A percentile compares a stretch with the other conserved stretches of the same genome.
Conservation (phyloP, 768 basidiomycete genomes). For the Harrya chromipes region DNA sequence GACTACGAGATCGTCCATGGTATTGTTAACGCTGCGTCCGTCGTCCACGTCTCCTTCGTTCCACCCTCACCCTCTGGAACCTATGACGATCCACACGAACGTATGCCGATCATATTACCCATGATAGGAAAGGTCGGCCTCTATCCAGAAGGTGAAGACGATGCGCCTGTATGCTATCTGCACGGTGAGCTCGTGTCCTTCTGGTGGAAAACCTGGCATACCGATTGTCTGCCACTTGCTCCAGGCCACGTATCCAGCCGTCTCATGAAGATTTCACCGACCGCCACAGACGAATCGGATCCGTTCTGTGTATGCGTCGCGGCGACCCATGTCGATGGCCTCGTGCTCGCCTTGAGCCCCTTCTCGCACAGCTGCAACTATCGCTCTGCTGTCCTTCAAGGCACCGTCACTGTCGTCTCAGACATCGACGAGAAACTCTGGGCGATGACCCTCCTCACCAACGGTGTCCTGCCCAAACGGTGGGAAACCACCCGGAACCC, state of each 20-base stretch:
- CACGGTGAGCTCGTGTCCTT: conserved; percentile 14
- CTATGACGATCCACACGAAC: conserved; percentile 10
- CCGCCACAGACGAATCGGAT: background rate
- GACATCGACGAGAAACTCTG: conserved; percentile 23
- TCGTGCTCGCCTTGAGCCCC: conserved; percentile 22
- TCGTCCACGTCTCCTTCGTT: conserved; percentile 24
- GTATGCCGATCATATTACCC: conserved; percentile 21
- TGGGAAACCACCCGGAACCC: conserved; percentile 22
- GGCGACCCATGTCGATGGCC: conserved; percentile 24
- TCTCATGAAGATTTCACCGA: conserved; percentile 23
- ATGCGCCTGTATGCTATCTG: conserved; percentile 17
- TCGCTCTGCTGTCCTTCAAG: conserved; percentile 24
- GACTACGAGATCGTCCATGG: conserved; percentile 21
- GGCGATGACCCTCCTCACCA: conserved; percentile 22
- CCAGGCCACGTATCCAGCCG: conserved; percentile 23
- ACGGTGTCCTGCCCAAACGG: conserved; percentile 20
- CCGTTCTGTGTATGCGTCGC: conserved; percentile 22
- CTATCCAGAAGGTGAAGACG: conserved; percentile 11
- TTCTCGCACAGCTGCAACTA: conserved; percentile 28
- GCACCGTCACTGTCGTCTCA: conserved; percentile 12
- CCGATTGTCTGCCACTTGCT: background rate
- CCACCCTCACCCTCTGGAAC: conserved; percentile 13
- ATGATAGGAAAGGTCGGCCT: conserved; percentile 25
- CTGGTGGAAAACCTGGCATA: background rate
- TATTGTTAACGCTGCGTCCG: conserved; percentile 22